These are phyloP conservation scores for Taxillus chinensis DNA, from an alignment of 164 flowering plant genomes.

Conservation along the genomic window DNA sequence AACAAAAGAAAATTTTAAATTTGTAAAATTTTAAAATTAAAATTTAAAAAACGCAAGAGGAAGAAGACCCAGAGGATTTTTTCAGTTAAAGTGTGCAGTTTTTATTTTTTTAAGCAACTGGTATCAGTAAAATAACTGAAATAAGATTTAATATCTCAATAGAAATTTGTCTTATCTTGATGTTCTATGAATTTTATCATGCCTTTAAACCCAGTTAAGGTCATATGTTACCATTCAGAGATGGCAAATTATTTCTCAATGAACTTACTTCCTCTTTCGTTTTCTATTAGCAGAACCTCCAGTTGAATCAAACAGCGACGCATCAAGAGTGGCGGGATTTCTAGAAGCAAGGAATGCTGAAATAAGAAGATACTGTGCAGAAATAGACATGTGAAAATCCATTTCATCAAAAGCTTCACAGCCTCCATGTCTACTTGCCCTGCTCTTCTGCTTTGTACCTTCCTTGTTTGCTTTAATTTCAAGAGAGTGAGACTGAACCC, in stretches of 20 bases:
- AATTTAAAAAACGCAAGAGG: too few species aligned
- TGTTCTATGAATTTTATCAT: too few species aligned
- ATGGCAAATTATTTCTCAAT: not conserved
- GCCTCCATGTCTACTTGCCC: slow-evolving; percentile 19
- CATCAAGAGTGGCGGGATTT: slow-evolving; percentile 98
- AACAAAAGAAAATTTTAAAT: too few species aligned
- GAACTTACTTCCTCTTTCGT: slow-evolving; percentile 69
- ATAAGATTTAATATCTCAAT: too few species aligned
- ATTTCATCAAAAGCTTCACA: slow-evolving; percentile 31
- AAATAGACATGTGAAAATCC: slow-evolving; percentile 76
- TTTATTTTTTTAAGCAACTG: too few species aligned
- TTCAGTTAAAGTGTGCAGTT: too few species aligned
- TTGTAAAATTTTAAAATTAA: too few species aligned
- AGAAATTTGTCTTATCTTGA: too few species aligned
- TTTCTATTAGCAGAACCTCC: slow-evolving; percentile 66
- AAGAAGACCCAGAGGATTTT: too few species aligned
- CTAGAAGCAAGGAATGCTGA: slow-evolving; percentile 96
- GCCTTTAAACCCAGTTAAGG: too few species aligned
- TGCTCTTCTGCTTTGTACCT: slow-evolving; percentile 23
- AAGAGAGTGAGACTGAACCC: slow-evolving; percentile 23
- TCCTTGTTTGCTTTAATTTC: slow-evolving; percentile 25
- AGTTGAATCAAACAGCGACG: slow-evolving; percentile 84
- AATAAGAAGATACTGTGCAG: slow-evolving; percentile 92
- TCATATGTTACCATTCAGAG: too few species aligned
- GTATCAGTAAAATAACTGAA: too few species aligned